A percentile compares a stretch with the other conserved stretches of the same genome.
Evolutionary conservation across 306 rosid species (phyloP).

Genomic region (Malus sieversii): DNA sequence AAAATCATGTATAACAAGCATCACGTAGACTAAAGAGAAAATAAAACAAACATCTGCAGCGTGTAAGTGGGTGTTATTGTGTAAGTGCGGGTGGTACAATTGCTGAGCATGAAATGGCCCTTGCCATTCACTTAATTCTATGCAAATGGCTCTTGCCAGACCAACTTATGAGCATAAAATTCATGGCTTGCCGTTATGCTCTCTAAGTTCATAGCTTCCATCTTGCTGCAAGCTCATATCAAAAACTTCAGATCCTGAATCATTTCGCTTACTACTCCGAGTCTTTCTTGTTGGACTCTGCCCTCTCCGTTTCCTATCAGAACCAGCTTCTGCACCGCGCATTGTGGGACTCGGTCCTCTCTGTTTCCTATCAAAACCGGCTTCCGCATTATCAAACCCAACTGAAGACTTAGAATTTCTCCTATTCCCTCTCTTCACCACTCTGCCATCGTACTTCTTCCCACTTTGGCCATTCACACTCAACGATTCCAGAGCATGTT

Average conservation of each 20-base stretch:
- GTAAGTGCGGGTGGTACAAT: neutral
- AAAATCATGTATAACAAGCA: neutral
- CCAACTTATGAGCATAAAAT: neutral
- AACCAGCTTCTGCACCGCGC: constrained; percentile 24
- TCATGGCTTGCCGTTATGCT: constrained; percentile 17
- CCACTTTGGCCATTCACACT: neutral
- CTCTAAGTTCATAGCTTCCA: constrained; percentile 50
- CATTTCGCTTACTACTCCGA: constrained; percentile 17
- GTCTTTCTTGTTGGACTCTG: constrained; percentile 6
- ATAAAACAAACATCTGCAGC: neutral
- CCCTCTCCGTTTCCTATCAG: constrained; percentile 35
- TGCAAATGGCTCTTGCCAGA: neutral
- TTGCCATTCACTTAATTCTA: neutral
- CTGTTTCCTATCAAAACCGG: constrained; percentile 32
- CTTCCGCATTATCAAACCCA: constrained; percentile 21
- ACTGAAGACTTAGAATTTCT: constrained; percentile 30
- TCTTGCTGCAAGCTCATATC: constrained; percentile 71
- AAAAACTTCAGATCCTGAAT: constrained; percentile 42
- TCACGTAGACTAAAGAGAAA: neutral
- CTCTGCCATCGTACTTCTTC: constrained; percentile 18
- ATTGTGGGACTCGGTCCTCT: constrained; percentile 18
- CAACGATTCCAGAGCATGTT: neutral
- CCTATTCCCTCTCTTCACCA: constrained; percentile 28
- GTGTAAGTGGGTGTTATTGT: neutral
- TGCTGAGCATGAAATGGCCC: neutral